These are phyloP conservation scores for Cymodocea nodosa DNA, from an alignment of 116 monocot species.

Conservation along the genomic window DNA sequence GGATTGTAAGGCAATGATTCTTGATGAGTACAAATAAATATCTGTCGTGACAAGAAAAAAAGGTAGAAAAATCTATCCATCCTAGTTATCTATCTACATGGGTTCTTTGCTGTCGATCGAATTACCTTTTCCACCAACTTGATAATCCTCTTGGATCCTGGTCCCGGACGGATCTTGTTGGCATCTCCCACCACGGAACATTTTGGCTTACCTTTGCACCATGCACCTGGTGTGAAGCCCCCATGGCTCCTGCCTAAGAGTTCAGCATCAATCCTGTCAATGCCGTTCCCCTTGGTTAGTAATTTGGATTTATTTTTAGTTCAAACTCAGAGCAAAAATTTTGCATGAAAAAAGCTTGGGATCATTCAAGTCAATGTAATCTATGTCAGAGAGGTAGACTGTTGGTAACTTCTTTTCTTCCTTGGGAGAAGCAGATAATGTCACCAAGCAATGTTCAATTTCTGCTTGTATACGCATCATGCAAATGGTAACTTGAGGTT, in stretches of 20 bases:
- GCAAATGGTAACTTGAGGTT: too few species aligned
- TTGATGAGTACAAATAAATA: too few species aligned
- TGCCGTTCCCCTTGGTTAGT: not conserved
- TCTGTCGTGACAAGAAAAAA: too few species aligned
- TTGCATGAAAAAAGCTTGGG: not conserved
- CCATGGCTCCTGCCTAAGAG: slow-evolving; percentile 3
- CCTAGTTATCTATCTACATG: not conserved
- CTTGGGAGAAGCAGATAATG: too few species aligned
- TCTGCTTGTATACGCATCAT: too few species aligned
- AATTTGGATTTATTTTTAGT: not conserved
- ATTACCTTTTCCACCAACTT: slow-evolving; percentile 3
- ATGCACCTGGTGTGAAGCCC: slow-evolving; percentile 12
- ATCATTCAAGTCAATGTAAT: not conserved
- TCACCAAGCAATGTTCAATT: too few species aligned
- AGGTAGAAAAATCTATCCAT: too few species aligned
- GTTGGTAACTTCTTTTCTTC: too few species aligned
- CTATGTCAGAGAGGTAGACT: not conserved
- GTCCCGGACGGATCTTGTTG: not conserved
- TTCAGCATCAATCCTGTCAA: slow-evolving; percentile 2
- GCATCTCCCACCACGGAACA: slow-evolving; percentile 12
- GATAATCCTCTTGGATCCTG: slow-evolving; percentile 1
- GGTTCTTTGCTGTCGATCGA: not conserved
- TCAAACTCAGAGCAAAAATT: not conserved
- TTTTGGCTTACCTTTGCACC: slow-evolving; percentile 10
- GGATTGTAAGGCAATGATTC: too few species aligned